A percentile compares a stretch with the other conserved stretches of the same genome.
These are phyloP conservation scores for Sporothrix brunneoviolacea DNA, from an alignment of 2,329 filamentous ascomycete genomes.

Conservation along the genomic window DNA sequence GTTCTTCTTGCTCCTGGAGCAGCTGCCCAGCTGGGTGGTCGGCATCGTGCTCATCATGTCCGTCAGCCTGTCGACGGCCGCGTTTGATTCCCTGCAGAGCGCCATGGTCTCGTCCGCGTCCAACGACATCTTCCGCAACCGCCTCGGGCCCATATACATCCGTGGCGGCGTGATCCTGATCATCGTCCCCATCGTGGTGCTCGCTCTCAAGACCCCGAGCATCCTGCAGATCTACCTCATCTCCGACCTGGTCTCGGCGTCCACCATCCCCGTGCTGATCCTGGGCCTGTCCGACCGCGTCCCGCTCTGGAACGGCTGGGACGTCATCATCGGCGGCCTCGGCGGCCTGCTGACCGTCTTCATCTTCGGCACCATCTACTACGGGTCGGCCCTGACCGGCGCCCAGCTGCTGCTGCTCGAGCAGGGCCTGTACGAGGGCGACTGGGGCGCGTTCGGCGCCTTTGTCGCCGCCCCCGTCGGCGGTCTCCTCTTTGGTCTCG, in stretches of 20 bases:
- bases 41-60: conserved; percentile 77
- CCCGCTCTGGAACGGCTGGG: conserved; percentile 74
- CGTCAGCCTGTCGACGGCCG: conserved; percentile 66
- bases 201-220: conserved; percentile 66
- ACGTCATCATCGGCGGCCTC: conserved; percentile 70
- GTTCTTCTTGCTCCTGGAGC: conserved; percentile 67
- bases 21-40: conserved; percentile 73
- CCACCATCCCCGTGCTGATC: conserved; percentile 66
- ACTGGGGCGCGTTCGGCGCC: conserved; percentile 78
- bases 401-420: conserved; percentile 64
- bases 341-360: conserved; percentile 75
- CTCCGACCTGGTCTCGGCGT: conserved; percentile 70
- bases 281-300: conserved; percentile 60
- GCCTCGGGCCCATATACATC: conserved; percentile 67
- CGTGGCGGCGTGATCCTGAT: conserved; percentile 61
- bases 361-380: conserved; percentile 74
- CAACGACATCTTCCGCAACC: conserved; percentile 80
- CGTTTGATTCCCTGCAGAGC: conserved; percentile 74
- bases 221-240: conserved; percentile 80
- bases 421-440: conserved; percentile 65
- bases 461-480: conserved; percentile 76
- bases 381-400: conserved; percentile 56
- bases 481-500: conserved; percentile 63
- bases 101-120: conserved; percentile 76
- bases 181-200: conserved; percentile 66